Base-by-base conservation (phyloP, 352 stramenopile genomes). In the Phytopythium oedochilum region DNA sequence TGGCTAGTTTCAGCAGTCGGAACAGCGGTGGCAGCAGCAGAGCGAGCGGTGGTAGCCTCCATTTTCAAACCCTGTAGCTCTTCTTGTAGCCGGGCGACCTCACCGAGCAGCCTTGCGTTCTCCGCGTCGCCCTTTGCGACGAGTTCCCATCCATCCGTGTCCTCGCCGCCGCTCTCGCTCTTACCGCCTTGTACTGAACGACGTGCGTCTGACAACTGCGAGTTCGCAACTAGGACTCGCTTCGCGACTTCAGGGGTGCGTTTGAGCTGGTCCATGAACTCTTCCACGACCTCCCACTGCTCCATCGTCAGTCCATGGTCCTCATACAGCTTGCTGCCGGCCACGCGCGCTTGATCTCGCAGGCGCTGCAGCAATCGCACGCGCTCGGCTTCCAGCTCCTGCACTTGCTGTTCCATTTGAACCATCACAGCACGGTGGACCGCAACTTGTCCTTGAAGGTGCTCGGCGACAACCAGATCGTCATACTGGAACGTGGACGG, bases 241-340 rank as follows among this genome's bases (percentile, higher is more conserved):
- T 75, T 77, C 2, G 72, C 74, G 18, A 86, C 68, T 53, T 89
- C 75, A 1, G 75, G 75, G 0, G 78, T 82, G 32, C 70, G 61
- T 34, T 83, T 82, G 10, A 90, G 66, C 22, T 73, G 64, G 44
- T 87, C 71, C 48, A 92, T 88, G 55, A 88, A 83, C n/a, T 77
- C 71, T 60, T 88, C 73, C 1, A 88, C 76, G 31, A 70, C 60
- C 36, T 57, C 20, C 75, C 72, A 87, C 46, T 87, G 69, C 29
- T 86, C 76, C 3, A 53, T 78, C 0, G 72, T 85, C 28, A 89
- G 61, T 0, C 76, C 76, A 57, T 87, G 73, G 14, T 64, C 53
- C 23, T 89, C 72, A 46, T 79, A 87, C 5, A 88, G 49, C 35
- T 83, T 80, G 10, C 67, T 59, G 3, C 75, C 70, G 5, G 74